phyloP scores from a whole-genome alignment of 805 yeast genomes.

The Gaillardinia entomophila region DNA sequence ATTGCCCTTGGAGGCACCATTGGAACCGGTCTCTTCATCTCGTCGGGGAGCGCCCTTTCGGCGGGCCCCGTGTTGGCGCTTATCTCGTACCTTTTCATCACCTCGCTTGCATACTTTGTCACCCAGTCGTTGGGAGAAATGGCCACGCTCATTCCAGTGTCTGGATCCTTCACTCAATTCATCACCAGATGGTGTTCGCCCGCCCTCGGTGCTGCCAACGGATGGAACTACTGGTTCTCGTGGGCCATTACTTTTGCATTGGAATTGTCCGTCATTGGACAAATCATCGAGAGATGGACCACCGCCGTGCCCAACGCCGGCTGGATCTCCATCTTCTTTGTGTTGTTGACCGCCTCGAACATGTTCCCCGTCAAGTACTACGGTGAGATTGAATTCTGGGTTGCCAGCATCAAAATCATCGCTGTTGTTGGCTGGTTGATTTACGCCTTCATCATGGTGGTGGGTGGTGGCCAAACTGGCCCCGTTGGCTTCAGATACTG shows the following conservation, averaged over 20 bases:
- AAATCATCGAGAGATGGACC: constrained; percentile 62
- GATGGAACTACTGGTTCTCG: constrained; percentile 71
- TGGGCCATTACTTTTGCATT: constrained; percentile 76
- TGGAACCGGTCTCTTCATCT: constrained; percentile 73
- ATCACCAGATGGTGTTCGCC: constrained; percentile 63
- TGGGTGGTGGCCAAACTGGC: constrained; percentile 67
- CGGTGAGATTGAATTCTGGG: constrained; percentile 76
- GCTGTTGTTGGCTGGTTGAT: constrained; percentile 69
- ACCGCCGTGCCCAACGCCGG: constrained; percentile 62
- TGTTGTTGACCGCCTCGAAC: constrained; percentile 47
- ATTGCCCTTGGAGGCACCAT: constrained; percentile 77
- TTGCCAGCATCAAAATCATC: constrained; percentile 58
- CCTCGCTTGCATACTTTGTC: constrained; percentile 57
- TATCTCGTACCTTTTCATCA: constrained; percentile 62
- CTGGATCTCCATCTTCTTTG: constrained; percentile 67
- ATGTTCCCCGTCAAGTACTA: constrained; percentile 63
- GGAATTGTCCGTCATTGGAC: constrained; percentile 69
- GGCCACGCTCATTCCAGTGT: constrained; percentile 72
- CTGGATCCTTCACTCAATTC: constrained; percentile 66
- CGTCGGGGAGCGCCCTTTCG: constrained; percentile 49
- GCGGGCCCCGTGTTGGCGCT: constrained; percentile 70
- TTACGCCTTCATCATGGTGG: constrained; percentile 64
- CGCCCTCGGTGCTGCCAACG: constrained; percentile 68
- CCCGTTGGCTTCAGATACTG: constrained; percentile 77
- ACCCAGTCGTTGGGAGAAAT: constrained; percentile 74